Conservation (phyloP, 208 protist species). For the Wallacemonas sp. region DNA sequence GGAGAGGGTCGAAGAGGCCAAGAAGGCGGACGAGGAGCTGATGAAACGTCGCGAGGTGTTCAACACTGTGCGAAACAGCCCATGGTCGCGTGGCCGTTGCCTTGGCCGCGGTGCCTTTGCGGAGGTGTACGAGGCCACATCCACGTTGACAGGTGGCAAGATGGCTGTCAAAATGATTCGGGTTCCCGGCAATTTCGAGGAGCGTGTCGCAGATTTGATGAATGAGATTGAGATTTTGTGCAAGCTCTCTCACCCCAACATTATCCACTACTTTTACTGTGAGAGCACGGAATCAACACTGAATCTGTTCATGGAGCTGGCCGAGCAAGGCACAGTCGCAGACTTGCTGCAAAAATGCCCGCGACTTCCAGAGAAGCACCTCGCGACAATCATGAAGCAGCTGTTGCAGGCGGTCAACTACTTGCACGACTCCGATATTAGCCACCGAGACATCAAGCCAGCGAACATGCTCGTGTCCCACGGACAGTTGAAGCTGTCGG, state of each 20-base stretch:
- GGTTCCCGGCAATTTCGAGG: slow-evolving; percentile 55
- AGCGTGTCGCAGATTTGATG: slow-evolving; percentile 64
- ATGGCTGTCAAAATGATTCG: slow-evolving; percentile 86
- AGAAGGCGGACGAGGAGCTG: slow-evolving; percentile 51
- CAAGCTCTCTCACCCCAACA: slow-evolving; percentile 71
- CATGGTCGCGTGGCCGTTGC: slow-evolving; percentile 58
- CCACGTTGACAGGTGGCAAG: slow-evolving; percentile 68
- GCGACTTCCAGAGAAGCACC: slow-evolving; percentile 46
- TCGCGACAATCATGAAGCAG: slow-evolving; percentile 63
- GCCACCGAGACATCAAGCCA: slow-evolving; percentile 89
- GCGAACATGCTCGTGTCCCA: slow-evolving; percentile 85
- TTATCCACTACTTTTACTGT: slow-evolving; percentile 88
- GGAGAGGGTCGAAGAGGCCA: slow-evolving; percentile 38
- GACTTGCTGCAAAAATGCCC: slow-evolving; percentile 47
- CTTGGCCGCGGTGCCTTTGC: slow-evolving; percentile 71
- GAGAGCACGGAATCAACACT: slow-evolving; percentile 55
- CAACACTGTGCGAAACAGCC: slow-evolving; percentile 59
- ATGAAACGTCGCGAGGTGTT: slow-evolving; percentile 53
- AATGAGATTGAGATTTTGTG: slow-evolving; percentile 74
- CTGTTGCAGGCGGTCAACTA: slow-evolving; percentile 71
- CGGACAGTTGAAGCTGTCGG: slow-evolving; percentile 70
- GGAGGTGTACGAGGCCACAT: slow-evolving; percentile 73
- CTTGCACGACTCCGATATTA: slow-evolving; percentile 72
- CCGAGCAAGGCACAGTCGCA: slow-evolving; percentile 59
- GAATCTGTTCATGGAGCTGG: slow-evolving; percentile 83